Evolutionary conservation across 2,329 filamentous ascomycete genomes (phyloP).

Genomic region (Colletotrichum eleusines): DNA sequence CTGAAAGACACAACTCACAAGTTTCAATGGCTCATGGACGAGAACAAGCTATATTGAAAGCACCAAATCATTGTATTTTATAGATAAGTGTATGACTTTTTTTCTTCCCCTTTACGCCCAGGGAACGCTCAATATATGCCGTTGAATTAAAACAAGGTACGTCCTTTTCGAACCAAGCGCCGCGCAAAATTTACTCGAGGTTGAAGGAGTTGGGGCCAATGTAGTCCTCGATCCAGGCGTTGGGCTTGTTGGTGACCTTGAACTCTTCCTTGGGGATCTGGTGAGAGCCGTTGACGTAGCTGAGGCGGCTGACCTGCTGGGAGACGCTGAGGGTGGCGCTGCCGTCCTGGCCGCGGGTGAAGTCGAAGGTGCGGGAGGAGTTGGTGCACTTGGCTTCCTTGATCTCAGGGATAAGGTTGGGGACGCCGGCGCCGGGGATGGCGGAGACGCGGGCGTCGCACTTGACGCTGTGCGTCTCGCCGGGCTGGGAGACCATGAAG

Average conservation of each 20-base stretch:
- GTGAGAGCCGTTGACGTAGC: constrained; percentile 46
- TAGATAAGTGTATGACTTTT: not conserved
- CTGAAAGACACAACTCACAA: fast-evolving
- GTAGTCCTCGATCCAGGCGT: constrained; percentile 48
- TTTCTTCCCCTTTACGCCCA: not conserved
- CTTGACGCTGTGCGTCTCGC: constrained; percentile 45
- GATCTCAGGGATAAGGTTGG: constrained; percentile 48
- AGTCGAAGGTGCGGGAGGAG: constrained; percentile 48
- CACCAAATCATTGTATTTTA: too few relatives aligned
- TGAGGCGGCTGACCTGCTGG: constrained; percentile 46
- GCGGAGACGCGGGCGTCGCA: constrained; percentile 44
- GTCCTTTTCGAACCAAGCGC: not conserved
- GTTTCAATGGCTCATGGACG: not conserved
- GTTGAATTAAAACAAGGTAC: not conserved
- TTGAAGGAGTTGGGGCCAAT: constrained; percentile 44
- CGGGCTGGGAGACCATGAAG: constrained; percentile 40
- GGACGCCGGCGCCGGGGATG: constrained; percentile 38
- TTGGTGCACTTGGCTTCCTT: constrained; percentile 46
- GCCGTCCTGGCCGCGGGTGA: constrained; percentile 45
- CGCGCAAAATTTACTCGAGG: constrained; percentile 21
- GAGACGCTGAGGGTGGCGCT: constrained; percentile 47
- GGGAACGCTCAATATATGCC: not conserved
- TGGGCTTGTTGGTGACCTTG: constrained; percentile 43
- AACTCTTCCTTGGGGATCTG: constrained; percentile 47
- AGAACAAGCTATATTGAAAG: not conserved